These are phyloP conservation scores for Ophiognomonia clavigignenti-juglandacearum DNA, from an alignment of 2,329 filamentous ascomycete species.

Conservation along the genomic window DNA sequence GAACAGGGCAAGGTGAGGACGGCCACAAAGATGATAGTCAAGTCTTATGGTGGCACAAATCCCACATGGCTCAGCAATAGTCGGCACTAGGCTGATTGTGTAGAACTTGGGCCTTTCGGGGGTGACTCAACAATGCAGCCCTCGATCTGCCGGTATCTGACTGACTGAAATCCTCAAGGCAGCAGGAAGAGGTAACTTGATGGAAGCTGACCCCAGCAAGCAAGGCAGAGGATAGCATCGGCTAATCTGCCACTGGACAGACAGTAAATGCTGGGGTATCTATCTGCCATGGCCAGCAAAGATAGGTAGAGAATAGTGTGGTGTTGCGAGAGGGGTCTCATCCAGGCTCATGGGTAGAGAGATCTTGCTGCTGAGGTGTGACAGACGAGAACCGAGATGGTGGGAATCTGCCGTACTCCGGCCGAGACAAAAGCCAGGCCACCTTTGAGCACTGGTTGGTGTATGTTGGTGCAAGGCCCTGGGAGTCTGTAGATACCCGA, in stretches of 20 bases:
- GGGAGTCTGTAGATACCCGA: neutral
- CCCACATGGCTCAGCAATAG: constrained; percentile 13
- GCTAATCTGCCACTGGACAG: constrained; percentile 14
- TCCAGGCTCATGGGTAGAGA: neutral
- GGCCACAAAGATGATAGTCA: constrained; percentile 4
- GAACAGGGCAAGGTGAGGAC: constrained; percentile 3
- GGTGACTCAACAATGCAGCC: constrained; percentile 13
- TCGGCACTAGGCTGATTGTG: constrained; percentile 1
- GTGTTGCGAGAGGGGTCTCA: constrained; percentile 8
- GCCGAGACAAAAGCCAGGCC: constrained; percentile 13
- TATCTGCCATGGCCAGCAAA: neutral
- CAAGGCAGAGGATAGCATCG: too few species aligned
- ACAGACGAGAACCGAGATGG: constrained; percentile 12
- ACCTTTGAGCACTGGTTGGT: neutral
- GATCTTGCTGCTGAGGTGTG: constrained; percentile 6
- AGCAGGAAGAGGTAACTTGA: neutral
- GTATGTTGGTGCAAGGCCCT: neutral
- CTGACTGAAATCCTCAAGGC: neutral
- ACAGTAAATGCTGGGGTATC: constrained; percentile 1
- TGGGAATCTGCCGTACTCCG: constrained; percentile 6
- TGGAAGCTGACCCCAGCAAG: constrained; percentile 1
- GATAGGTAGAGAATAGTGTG: too few species aligned
- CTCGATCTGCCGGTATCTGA: neutral
- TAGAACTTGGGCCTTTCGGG: constrained; percentile 7
- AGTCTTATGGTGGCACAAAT: constrained; percentile 13